Conservation (phyloP, 148 eudicot genomes). For the Vaccinium darrowii region DNA sequence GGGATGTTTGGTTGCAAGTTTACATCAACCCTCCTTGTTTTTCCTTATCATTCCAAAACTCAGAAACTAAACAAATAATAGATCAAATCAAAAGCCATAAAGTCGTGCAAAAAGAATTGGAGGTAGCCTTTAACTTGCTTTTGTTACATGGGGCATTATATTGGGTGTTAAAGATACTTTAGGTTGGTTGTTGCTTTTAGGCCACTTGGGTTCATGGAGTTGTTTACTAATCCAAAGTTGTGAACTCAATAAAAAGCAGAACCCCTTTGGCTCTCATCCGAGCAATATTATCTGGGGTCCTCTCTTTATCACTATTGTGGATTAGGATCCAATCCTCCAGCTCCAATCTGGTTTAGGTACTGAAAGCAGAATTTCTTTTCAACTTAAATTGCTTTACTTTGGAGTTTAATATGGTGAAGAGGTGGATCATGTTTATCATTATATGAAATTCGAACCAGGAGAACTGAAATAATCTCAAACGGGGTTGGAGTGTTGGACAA, state of each 20-base stretch:
- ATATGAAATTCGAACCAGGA: background rate
- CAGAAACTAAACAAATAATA: background rate
- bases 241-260: background rate
- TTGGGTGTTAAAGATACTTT: slow-evolving; percentile 15
- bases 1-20: background rate
- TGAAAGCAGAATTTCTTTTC: background rate
- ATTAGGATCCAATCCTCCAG: background rate
- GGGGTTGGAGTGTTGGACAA: background rate
- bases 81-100: background rate
- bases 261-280: slow-evolving; percentile 14
- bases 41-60: too few species aligned
- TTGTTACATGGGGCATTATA: background rate
- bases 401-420: background rate
- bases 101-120: background rate
- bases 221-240: slow-evolving; percentile 14
- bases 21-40: background rate
- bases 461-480: background rate
- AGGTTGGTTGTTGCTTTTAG: slow-evolving; percentile 11
- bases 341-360: background rate
- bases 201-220: slow-evolving; percentile 4
- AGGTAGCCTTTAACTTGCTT: slow-evolving; percentile 10
- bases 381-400: background rate
- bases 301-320: slow-evolving; percentile 6
- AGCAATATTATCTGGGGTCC: background rate
- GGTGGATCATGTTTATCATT: too few species aligned